These are phyloP conservation scores for Psilocybe subaeruginosa DNA, from an alignment of 768 basidiomycete genomes.

Conservation along the genomic window DNA sequence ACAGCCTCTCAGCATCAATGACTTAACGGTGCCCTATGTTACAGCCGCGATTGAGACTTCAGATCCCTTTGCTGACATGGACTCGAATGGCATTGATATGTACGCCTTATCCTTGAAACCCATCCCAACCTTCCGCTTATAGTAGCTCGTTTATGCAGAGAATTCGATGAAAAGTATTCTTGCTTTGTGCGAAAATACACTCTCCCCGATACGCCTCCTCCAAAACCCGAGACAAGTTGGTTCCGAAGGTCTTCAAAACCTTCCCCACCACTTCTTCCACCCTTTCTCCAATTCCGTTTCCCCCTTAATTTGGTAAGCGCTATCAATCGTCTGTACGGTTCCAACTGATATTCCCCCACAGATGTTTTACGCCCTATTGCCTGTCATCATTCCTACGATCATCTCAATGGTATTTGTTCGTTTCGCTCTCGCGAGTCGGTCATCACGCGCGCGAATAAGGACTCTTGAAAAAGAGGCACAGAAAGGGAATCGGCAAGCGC, in stretches of 20 bases:
- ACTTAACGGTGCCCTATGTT: constrained; percentile 81
- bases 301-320: constrained; percentile 71
- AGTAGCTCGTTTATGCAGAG: constrained; percentile 36
- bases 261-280: constrained; percentile 53
- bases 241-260: constrained; percentile 40
- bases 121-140: background rate
- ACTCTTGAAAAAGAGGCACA: constrained; percentile 60
- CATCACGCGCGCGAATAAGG: constrained; percentile 67
- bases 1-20: constrained; percentile 54
- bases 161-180: constrained; percentile 57
- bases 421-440: constrained; percentile 56
- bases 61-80: constrained; percentile 66
- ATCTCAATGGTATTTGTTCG: constrained; percentile 57
- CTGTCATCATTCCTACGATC: constrained; percentile 65
- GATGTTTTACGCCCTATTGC: constrained; percentile 59
- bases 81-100: constrained; percentile 64
- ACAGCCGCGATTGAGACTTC: constrained; percentile 72
- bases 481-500: constrained; percentile 41
- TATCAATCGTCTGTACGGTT: background rate
- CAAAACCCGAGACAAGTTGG: constrained; percentile 41
- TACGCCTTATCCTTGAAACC: constrained; percentile 31
- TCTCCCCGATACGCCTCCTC: constrained; percentile 45
- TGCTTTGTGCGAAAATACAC: constrained; percentile 58
- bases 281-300: constrained; percentile 59
- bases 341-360: constrained; percentile 24